Evolutionary conservation across 768 basidiomycete genomes (phyloP).

Genomic region (Trametopsis cervina): DNA sequence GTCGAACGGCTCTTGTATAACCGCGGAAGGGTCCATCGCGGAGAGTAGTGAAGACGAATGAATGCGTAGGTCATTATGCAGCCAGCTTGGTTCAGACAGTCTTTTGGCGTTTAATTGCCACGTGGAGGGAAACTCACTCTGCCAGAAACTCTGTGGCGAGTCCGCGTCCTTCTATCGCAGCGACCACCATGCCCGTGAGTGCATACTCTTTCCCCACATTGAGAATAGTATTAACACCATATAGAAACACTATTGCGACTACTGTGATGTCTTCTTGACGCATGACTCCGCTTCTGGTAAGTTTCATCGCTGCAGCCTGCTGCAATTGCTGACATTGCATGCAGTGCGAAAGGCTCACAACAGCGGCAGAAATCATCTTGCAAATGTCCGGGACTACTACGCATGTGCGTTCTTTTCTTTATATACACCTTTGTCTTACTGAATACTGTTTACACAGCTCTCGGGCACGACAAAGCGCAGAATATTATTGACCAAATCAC

Average conservation of each 20-base stretch:
- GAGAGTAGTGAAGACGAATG: neutral
- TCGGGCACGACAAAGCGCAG: conserved; percentile 96
- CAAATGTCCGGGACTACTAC: conserved; percentile 97
- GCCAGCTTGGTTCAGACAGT: conserved; percentile 5
- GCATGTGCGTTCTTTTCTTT: conserved; percentile 52
- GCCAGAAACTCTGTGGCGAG: conserved; percentile 2
- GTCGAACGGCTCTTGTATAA: conserved; percentile 95
- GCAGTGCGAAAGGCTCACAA: conserved; percentile 97
- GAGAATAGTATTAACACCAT: conserved; percentile 1
- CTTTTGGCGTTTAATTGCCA: conserved; percentile 4
- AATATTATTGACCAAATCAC: conserved; percentile 98
- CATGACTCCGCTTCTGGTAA: conserved; percentile 90
- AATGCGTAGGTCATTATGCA: conserved; percentile 1
- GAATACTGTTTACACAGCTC: conserved; percentile 35
- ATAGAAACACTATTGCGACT: conserved; percentile 92
- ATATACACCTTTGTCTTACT: neutral
- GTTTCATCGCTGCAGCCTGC: conserved; percentile 16
- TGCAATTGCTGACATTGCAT: conserved; percentile 12
- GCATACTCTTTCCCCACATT: neutral
- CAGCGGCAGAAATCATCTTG: conserved; percentile 91
- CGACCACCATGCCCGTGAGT: conserved; percentile 60
- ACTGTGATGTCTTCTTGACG: conserved; percentile 90
- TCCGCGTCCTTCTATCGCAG: conserved; percentile 9
- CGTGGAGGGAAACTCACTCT: conserved; percentile 3
- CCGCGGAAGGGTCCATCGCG: conserved; percentile 62